These are phyloP conservation scores for Neonectria ditissima DNA, from an alignment of 2,329 filamentous ascomycete species.

Conservation along the genomic window DNA sequence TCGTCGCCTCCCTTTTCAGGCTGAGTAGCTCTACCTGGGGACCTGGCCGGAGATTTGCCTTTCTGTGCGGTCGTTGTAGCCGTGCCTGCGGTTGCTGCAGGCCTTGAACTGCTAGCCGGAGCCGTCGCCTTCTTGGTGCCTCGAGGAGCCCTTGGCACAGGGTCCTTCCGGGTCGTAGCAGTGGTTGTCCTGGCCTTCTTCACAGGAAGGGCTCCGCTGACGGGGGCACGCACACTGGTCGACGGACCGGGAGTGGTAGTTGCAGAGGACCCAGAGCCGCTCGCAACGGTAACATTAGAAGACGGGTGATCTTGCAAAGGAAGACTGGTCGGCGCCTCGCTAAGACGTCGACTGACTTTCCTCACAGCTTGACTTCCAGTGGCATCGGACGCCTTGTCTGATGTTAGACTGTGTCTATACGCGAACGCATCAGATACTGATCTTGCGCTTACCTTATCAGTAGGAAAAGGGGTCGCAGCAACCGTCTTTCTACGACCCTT, in stretches of 20 bases:
- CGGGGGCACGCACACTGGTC: constrained; percentile 54
- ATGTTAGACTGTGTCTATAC: constrained; percentile 12
- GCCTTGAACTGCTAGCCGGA: constrained; percentile 31
- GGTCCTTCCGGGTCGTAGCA: constrained; percentile 58
- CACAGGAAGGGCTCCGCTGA: constrained; percentile 58
- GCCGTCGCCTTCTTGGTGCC: constrained; percentile 52
- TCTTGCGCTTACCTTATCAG: constrained; percentile 45
- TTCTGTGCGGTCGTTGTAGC: constrained; percentile 21
- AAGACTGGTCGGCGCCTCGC: constrained; percentile 57
- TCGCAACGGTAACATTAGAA: constrained; percentile 23
- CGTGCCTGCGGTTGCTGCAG: constrained; percentile 16
- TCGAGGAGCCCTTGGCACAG: constrained; percentile 47
- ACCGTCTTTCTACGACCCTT: constrained; percentile 72
- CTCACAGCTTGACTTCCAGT: constrained; percentile 45
- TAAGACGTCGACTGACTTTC: constrained; percentile 61
- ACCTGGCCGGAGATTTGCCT: constrained; percentile 27
- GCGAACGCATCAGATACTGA: background rate
- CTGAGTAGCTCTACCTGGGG: constrained; percentile 29
- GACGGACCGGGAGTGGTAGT: constrained; percentile 54
- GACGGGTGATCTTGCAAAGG: constrained; percentile 26
- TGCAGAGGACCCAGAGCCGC: constrained; percentile 37
- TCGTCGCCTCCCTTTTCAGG: constrained; percentile 49
- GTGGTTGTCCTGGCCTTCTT: constrained; percentile 70
- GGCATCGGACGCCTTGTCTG: constrained; percentile 47
- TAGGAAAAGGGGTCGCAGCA: constrained; percentile 51